These are phyloP conservation scores for Blastocystis hominis DNA, from an alignment of 352 stramenopile genomes.

Conservation along the genomic window DNA sequence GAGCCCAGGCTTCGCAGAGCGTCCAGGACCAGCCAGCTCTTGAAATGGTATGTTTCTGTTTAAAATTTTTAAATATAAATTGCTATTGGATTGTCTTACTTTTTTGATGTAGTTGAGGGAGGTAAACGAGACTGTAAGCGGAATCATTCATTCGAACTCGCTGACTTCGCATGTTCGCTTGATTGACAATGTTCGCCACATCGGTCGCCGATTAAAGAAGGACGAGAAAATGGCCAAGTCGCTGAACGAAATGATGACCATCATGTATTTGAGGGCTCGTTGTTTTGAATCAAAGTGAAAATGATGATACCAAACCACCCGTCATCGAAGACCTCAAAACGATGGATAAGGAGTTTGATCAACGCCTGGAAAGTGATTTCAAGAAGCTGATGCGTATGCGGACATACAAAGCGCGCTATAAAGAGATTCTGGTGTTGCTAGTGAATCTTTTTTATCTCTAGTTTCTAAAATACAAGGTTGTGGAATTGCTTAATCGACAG, in stretches of 20 bases:
- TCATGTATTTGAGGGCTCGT: not conserved
- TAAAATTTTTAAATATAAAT: too few species aligned
- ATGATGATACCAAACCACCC: not conserved
- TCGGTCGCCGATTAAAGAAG: not conserved
- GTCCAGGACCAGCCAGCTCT: not conserved
- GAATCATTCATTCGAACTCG: not conserved
- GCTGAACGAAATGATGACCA: not conserved
- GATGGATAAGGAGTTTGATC: not conserved
- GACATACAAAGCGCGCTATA: not conserved
- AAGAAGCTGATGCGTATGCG: slow-evolving; percentile 29
- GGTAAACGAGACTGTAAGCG: not conserved
- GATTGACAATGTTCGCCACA: slow-evolving; percentile 20
- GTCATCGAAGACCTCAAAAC: not conserved
- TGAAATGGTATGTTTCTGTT: not conserved
- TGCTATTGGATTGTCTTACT: too few species aligned
- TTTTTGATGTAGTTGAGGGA: slow-evolving; percentile 5
- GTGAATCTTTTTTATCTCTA: not conserved
- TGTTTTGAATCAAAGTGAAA: not conserved
- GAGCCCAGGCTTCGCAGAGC: not conserved
- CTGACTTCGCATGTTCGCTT: not conserved
- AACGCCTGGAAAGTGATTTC: not conserved
- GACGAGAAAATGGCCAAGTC: not conserved
- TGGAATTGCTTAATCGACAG: slow-evolving; percentile 34
- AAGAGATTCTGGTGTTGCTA: slow-evolving; percentile 12
- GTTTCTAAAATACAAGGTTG: slow-evolving; percentile 53